phyloP scores from a whole-genome alignment of 371 early-diverging fungal species.

The Mortierella sp. region DNA sequence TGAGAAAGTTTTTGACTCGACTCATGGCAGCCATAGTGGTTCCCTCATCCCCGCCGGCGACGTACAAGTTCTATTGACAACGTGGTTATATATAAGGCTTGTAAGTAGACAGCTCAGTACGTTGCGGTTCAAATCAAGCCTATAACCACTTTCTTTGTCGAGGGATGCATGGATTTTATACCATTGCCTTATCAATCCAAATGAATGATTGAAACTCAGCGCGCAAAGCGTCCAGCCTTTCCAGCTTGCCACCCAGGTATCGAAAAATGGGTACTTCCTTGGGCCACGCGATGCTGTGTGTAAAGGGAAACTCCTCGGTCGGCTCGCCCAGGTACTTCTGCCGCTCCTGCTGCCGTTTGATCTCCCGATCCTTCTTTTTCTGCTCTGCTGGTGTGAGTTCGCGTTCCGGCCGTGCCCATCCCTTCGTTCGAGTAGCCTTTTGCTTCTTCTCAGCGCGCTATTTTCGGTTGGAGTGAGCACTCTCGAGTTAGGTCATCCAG shows the following conservation, averaged over 20 bases:
- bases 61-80: conserved; percentile 16
- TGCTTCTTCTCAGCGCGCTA: conserved; percentile 21
- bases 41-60: conserved; percentile 28
- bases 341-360: conserved; percentile 13
- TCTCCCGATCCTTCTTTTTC: conserved; percentile 21
- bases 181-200: conserved; percentile 33
- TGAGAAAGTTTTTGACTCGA: conserved; percentile 41
- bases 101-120: not conserved
- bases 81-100: not conserved
- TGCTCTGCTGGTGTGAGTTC: conserved; percentile 40
- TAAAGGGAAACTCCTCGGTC: conserved; percentile 1
- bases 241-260: conserved; percentile 25
- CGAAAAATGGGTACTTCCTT: conserved; percentile 16
- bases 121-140: too few relatives aligned
- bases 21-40: conserved; percentile 24
- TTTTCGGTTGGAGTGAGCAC: not conserved
- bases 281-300: conserved; percentile 33
- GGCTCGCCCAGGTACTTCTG: conserved; percentile 30
- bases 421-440: conserved; percentile 25
- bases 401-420: conserved; percentile 53
- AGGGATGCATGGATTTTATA: not conserved
- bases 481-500: not conserved
- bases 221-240: conserved; percentile 23
- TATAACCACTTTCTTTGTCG: not conserved
- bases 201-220: conserved; percentile 40